These are phyloP conservation scores for Cercophora newfieldiana DNA, from an alignment of 495 filamentous ascomycete genomes.

Conservation along the genomic window DNA sequence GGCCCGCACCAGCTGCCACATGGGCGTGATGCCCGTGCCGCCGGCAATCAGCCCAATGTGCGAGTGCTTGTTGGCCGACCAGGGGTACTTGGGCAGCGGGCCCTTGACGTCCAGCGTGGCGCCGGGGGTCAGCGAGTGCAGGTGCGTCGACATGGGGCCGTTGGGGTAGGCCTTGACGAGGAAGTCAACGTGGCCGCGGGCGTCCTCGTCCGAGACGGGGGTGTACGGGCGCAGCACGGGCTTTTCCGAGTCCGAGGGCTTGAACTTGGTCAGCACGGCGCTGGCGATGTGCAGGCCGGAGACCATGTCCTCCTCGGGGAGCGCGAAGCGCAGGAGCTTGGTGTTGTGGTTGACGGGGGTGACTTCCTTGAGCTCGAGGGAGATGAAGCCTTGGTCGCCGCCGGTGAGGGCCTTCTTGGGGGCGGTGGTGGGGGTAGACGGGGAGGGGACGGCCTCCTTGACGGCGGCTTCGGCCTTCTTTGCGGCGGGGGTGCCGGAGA, in stretches of 20 bases:
- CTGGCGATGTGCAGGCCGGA: slow-evolving; percentile 80
- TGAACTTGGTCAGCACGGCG: slow-evolving; percentile 84
- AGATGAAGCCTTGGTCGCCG: slow-evolving; percentile 82
- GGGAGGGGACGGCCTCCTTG: slow-evolving; percentile 46
- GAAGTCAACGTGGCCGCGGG: slow-evolving; percentile 79
- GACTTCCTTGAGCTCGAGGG: slow-evolving; percentile 74
- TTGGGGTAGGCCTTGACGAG: slow-evolving; percentile 86
- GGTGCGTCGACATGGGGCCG: slow-evolving; percentile 86
- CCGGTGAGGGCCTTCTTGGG: slow-evolving; percentile 69
- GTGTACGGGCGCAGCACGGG: slow-evolving; percentile 89
- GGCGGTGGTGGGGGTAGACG: too few species aligned
- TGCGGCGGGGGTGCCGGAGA: slow-evolving; percentile 45
- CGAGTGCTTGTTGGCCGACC: slow-evolving; percentile 89
- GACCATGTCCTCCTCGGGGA: slow-evolving; percentile 80
- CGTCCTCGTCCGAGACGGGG: slow-evolving; percentile 80
- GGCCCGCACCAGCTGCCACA: slow-evolving; percentile 79
- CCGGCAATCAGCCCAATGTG: slow-evolving; percentile 92
- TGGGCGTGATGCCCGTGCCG: slow-evolving; percentile 92
- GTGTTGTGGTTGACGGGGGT: slow-evolving; percentile 84
- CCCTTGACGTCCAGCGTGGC: slow-evolving; percentile 89
- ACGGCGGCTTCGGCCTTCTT: slow-evolving; percentile 53
- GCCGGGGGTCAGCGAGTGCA: slow-evolving; percentile 79
- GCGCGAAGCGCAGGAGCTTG: slow-evolving; percentile 79
- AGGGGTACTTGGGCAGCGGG: slow-evolving; percentile 90
- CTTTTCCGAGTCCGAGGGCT: slow-evolving; percentile 75